phyloP scores from a whole-genome alignment of 305 asterid species.

The Fraxinus ornus region DNA sequence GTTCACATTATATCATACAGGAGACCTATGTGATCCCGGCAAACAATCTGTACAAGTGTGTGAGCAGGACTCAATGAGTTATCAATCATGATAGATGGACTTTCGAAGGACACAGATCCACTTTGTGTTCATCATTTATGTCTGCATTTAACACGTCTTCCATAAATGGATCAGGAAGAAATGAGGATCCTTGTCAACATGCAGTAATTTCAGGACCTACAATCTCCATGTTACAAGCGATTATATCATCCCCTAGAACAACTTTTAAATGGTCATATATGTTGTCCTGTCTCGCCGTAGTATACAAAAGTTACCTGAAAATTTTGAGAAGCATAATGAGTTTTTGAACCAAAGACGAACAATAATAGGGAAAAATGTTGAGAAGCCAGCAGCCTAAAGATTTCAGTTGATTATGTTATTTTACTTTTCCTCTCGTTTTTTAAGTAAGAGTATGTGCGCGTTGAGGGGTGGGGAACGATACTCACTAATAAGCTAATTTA shows the following conservation, averaged over 20 bases:
- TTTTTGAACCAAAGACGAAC: background rate
- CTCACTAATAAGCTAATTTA: background rate
- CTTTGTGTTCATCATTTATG: conserved; percentile 33
- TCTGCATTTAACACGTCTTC: conserved; percentile 39
- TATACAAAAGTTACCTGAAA: conserved; percentile 43
- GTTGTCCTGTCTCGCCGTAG: conserved; percentile 42
- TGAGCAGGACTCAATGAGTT: conserved; percentile 75
- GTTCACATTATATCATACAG: conserved; percentile 51
- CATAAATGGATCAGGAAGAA: conserved; percentile 40
- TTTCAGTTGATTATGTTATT: background rate
- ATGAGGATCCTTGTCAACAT: conserved; percentile 40
- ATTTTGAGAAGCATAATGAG: background rate
- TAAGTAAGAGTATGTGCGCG: background rate
- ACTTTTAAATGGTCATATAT: conserved; percentile 32
- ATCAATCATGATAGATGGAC: conserved; percentile 64
- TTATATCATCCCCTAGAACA: conserved; percentile 40
- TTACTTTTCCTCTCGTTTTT: background rate
- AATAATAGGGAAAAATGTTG: background rate
- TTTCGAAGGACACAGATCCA: conserved; percentile 35
- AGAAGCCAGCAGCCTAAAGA: background rate
- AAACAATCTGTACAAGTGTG: conserved; percentile 78
- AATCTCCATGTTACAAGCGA: conserved; percentile 41
- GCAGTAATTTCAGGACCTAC: conserved; percentile 38
- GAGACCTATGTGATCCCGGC: conserved; percentile 57
- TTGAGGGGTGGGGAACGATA: background rate